Base-by-base conservation (phyloP, 2,329 filamentous ascomycete genomes). In the Metarhizium robertsii region DNA sequence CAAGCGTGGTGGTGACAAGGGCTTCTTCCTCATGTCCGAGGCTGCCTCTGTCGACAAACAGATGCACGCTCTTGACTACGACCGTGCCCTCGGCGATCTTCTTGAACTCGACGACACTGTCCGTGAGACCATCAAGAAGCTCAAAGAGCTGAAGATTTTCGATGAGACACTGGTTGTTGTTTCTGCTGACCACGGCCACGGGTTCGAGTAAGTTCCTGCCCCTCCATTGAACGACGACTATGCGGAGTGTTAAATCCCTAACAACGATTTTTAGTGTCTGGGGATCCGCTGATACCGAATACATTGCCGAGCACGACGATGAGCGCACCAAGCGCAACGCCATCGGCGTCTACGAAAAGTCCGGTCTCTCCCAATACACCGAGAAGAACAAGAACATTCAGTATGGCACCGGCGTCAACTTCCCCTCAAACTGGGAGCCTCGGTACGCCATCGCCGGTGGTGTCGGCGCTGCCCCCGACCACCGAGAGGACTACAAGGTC, bases 1-100 rank as follows among this genome's bases (percentile, higher is more conserved):
- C 68, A 77, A 77, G 43, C 79, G 82, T 57, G 83, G 84, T 32
- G 79, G 79, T 38, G 79, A 86, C 56, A 79, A 88, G 57, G 90
- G 90, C 6, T 95, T 87, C 80, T 90, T 94, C 78, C 78, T 95
- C 65, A 94, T 95, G 89, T 84, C 85, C 13, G 90, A 95, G 70
- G 90, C 86, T 30, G 90, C 90, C 16, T 89, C 84, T 2, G 88
- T 95, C 62, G 90, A 94, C 73, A 95, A 95, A 78, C 86, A 90
- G 78, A 94, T 95, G 89, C 90, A 95, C 73, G 69, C 76, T 2
- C 80, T 94, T 20, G 90, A 94, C 73, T 94, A 94, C 68, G 88
- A 94, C 72, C 87, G 90, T 54, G 87, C 90, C 1, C 83, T 95
- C 0, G 90, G 87, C 54, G 90, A 95, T 63, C 82, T 95, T 1